A percentile compares a stretch with the other conserved stretches of the same genome.
Conservation (phyloP, 345 rosid species). For the Sisymbrium altissimum region DNA sequence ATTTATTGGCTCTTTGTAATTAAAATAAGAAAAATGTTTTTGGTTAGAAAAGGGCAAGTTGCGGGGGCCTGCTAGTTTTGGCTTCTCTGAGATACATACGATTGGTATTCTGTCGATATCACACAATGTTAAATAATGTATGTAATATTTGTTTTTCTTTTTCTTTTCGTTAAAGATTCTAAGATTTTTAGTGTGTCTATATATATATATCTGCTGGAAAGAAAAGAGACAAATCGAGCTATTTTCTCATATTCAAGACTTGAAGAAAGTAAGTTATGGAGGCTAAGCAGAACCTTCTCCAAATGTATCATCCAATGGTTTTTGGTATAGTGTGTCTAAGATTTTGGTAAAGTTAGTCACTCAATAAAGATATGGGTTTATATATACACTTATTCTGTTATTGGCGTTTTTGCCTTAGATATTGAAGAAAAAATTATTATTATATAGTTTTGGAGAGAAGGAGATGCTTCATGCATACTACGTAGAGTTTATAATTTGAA, state of each 20-base stretch:
- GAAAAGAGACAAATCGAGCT: neutral
- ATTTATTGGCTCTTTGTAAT: neutral
- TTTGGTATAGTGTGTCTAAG: no score
- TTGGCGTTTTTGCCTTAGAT: neutral
- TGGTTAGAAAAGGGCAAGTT: conserved; percentile 12
- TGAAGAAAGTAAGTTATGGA: neutral
- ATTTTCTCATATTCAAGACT: neutral
- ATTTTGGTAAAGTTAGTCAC: no score
- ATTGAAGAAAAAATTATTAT: neutral
- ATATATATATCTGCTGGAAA: neutral
- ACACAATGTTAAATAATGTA: neutral
- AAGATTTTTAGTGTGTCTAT: neutral
- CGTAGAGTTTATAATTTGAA: neutral
- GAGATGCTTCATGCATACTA: neutral
- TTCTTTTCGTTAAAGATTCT: neutral
- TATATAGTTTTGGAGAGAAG: neutral
- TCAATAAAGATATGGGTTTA: neutral
- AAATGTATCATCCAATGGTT: neutral
- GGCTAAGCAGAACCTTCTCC: neutral
- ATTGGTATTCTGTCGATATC: conserved; percentile 1
- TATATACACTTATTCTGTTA: neutral
- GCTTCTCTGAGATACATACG: neutral
- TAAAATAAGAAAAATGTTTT: neutral
- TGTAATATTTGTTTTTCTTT: neutral
- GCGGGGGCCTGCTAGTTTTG: conserved; percentile 12